phyloP scores from a whole-genome alignment of 2,329 filamentous ascomycete genomes.

The Fusarium protoensiforme region DNA sequence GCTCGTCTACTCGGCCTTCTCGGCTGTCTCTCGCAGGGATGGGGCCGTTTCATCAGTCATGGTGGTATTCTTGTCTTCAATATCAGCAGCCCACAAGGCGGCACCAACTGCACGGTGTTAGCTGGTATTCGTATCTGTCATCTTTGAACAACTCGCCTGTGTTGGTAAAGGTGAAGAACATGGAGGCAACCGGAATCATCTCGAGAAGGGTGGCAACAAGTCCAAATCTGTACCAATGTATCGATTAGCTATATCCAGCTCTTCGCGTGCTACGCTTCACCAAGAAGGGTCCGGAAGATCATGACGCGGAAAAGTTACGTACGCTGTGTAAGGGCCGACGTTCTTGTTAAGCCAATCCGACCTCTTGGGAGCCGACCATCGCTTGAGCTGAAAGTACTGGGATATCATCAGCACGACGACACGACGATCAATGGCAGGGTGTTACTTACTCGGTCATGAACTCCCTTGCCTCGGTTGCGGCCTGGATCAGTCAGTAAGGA shows the following conservation, averaged over 20 bases:
- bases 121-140: neutral
- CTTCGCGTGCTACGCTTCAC: conserved; percentile 4
- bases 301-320: conserved; percentile 49
- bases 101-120: conserved; percentile 73
- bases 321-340: conserved; percentile 84
- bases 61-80: conserved; percentile 68
- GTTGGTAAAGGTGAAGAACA: conserved; percentile 91
- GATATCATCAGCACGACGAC: conserved; percentile 5
- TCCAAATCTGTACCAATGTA: conserved; percentile 69
- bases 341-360: conserved; percentile 77
- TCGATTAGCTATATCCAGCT: conserved; percentile 17
- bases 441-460: conserved; percentile 65
- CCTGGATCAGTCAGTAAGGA: conserved; percentile 46
- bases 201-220: conserved; percentile 82
- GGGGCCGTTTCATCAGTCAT: conserved; percentile 65
- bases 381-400: conserved; percentile 92
- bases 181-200: conserved; percentile 83
- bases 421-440: neutral
- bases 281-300: neutral
- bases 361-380: conserved; percentile 75
- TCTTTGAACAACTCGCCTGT: conserved; percentile 61
- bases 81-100: conserved; percentile 92
- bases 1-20: conserved; percentile 56
- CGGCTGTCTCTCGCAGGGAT: conserved; percentile 59
- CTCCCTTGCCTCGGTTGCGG: conserved; percentile 58